Percentiles rank a stretch among this genome's conserved stretches.
Evolutionary conservation across 805 yeast genomes (phyloP).

Genomic region (Torulaspora gathmanii): DNA sequence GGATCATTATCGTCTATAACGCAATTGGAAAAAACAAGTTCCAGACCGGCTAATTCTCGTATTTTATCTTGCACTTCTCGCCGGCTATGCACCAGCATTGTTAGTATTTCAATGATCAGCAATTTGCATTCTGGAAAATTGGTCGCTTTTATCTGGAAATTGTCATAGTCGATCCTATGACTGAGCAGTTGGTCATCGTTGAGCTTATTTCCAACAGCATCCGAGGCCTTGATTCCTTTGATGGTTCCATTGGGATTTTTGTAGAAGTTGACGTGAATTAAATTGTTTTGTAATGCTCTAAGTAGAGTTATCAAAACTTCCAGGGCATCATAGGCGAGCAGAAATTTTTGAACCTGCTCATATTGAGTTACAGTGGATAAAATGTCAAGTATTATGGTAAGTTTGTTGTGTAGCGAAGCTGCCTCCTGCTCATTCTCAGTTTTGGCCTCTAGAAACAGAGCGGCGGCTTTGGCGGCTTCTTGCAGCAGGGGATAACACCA

Average conservation of each 20-base stretch:
- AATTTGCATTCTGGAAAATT: conserved; percentile 64
- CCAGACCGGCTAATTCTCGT: conserved; percentile 63
- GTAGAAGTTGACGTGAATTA: conserved; percentile 31
- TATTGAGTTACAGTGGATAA: conserved; percentile 32
- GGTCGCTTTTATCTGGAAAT: conserved; percentile 27
- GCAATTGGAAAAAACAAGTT: conserved; percentile 70
- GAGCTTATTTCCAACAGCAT: conserved; percentile 26
- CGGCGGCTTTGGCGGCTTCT: conserved; percentile 18
- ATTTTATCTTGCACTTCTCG: conserved; percentile 60
- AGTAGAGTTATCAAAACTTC: conserved; percentile 34
- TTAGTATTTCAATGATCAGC: conserved; percentile 59
- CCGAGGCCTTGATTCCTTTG: conserved; percentile 21
- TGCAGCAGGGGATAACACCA: conserved; percentile 38
- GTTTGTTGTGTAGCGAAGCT: conserved; percentile 28
- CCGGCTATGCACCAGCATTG: conserved; percentile 51
- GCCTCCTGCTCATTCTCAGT: conserved; percentile 19
- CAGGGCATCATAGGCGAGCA: conserved; percentile 37
- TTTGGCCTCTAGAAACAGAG: conserved; percentile 24
- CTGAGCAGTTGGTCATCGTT: conserved; percentile 29
- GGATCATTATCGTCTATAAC: conserved; percentile 87
- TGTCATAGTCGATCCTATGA: conserved; percentile 25
- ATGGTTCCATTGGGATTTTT: conserved; percentile 24
- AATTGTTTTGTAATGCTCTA: conserved; percentile 33
- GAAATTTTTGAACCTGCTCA: conserved; percentile 37
- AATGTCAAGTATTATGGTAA: conserved; percentile 34